Conservation (phyloP, 2,329 filamentous ascomycete species). For the Colletotrichum eleusines region DNA sequence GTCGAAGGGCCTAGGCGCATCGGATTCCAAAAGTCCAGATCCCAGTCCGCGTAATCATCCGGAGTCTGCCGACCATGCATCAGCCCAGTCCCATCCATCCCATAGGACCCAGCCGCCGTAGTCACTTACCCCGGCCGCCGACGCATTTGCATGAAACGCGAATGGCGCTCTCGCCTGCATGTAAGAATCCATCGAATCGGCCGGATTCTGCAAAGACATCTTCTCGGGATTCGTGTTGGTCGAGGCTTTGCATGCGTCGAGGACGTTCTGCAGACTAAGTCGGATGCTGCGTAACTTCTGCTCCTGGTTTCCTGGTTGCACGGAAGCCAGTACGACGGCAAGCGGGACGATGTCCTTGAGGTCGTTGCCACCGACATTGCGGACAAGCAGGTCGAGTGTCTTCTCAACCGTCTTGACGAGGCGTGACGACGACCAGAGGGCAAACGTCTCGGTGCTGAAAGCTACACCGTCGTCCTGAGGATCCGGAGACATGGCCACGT, state of each 20-base stretch:
- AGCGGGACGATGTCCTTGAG: slow-evolving; percentile 64
- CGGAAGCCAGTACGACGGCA: slow-evolving; percentile 61
- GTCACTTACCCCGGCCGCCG: slow-evolving; percentile 46
- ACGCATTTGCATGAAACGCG: slow-evolving; percentile 49
- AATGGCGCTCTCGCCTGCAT: slow-evolving; percentile 42
- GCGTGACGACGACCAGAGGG: slow-evolving; percentile 57
- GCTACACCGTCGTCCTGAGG: slow-evolving; percentile 51
- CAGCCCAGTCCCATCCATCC: slow-evolving; percentile 54
- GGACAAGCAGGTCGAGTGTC: slow-evolving; percentile 59
- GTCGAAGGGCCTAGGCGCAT: slow-evolving; percentile 28
- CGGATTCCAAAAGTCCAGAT: slow-evolving; percentile 39
- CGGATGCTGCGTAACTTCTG: slow-evolving; percentile 57
- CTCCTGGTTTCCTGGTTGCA: slow-evolving; percentile 55
- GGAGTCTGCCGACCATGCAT: slow-evolving; percentile 41
- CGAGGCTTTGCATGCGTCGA: slow-evolving; percentile 60
- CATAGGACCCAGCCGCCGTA: slow-evolving; percentile 55
- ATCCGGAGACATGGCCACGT: slow-evolving; percentile 52
- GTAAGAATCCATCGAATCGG: slow-evolving; percentile 42
- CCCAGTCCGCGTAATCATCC: slow-evolving; percentile 42
- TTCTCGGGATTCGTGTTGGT: slow-evolving; percentile 58
- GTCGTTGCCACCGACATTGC: slow-evolving; percentile 62
- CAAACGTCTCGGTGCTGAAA: slow-evolving; percentile 51
- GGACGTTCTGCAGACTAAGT: slow-evolving; percentile 55
- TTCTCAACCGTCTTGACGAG: slow-evolving; percentile 61
- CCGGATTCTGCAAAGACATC: slow-evolving; percentile 42